Evolutionary conservation across 257 asterid species (phyloP).

Genomic region (Solanum gracilifrons): DNA sequence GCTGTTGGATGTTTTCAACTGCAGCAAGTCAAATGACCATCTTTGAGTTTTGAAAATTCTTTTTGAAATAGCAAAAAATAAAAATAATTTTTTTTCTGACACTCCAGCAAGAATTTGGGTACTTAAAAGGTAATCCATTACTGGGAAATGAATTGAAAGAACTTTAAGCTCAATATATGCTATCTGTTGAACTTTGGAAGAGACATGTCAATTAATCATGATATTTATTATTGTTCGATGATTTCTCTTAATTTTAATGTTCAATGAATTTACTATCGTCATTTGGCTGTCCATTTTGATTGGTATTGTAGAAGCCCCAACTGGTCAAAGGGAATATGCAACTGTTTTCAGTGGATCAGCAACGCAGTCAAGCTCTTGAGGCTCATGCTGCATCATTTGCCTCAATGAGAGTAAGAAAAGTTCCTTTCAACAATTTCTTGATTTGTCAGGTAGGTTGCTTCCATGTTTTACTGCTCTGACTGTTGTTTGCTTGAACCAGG

Average conservation of each 20-base stretch:
- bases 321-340: slow-evolving; percentile 98
- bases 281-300: not conserved
- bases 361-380: slow-evolving; percentile 97
- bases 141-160: not conserved
- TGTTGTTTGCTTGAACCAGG: slow-evolving; percentile 30
- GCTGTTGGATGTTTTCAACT: not conserved
- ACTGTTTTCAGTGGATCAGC: slow-evolving; percentile 91
- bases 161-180: not conserved
- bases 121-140: not conserved
- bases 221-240: not conserved
- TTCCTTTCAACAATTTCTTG: not conserved
- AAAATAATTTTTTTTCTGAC: not conserved
- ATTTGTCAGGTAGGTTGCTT: not conserved
- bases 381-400: slow-evolving; percentile 99
- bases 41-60: not conserved
- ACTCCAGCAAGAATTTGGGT: not conserved
- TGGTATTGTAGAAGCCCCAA: slow-evolving; percentile 60
- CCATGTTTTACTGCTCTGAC: not conserved
- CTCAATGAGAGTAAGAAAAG: slow-evolving; percentile 48
- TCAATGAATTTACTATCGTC: not conserved
- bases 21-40: not conserved
- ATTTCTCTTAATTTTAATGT: not conserved
- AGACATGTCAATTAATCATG: not conserved
- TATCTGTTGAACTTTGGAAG: not conserved
- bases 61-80: not conserved